Base-by-base conservation (phyloP, 2,329 filamentous ascomycete species). In the Xylariales sp. region DNA sequence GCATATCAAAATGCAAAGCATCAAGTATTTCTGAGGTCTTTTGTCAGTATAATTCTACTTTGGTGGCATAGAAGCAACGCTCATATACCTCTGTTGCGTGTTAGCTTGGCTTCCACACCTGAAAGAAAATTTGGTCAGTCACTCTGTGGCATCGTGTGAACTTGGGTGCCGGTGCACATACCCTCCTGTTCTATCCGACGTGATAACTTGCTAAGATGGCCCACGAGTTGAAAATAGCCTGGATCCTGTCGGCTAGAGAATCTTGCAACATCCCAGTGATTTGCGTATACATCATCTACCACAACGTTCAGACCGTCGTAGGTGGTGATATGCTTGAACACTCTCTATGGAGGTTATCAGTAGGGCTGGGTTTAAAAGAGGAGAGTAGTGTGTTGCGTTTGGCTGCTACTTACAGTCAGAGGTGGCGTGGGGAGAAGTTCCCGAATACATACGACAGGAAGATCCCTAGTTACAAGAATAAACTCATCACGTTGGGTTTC, bases 1-100 rank as follows among this genome's bases (percentile, higher is more conserved):
- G 40, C 11, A 28, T 23, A n/a, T 42, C 40, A 18, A 42, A 42
- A n/a, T 40, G 10, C 11, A 42, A n/a, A 42, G 31, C 21, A 40
- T 40, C 21, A 20, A 38, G 17, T 27, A 32, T 20, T 31, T 42
- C 29, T 42, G 23, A 15, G n/a, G n/a, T n/a, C n/a, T 7, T 3
- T 20, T 17, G 20, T 40, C 7, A 37, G 33, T 32, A 10, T n/a
- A 31, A n/a, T 8, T n/a, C 6, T 4, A 17, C 11, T 12, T 5
- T 14, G 6, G 5, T 8, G 16, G 17, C 3, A 11, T 16, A 18
- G 11, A 8, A 10, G 19, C 2, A 3, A n/a, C 19, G 13, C 28
- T 16, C 10, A 36, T 24, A 20, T 33, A 39, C 37, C 29, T 32
- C 23, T 32, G 40, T 8, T 33, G 24, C 28, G 38, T 17, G 29